Evolutionary conservation across 257 asterid species (phyloP), one percentile per base, ranked within the genome.

Genomic region (Solanum microdontum): DNA sequence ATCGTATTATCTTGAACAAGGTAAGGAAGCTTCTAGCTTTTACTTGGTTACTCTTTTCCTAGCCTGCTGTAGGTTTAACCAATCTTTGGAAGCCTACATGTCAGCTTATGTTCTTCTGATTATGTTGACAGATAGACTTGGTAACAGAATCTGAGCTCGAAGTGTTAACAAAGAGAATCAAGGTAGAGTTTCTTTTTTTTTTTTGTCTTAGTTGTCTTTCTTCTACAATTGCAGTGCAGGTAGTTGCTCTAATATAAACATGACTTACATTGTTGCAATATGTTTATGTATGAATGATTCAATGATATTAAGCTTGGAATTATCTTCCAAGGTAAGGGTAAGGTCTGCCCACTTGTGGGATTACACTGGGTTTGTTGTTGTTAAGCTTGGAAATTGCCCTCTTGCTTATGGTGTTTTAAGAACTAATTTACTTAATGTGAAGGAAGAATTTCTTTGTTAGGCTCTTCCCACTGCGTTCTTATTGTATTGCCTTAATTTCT

Each of bases 1-100:
- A 97, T 92, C 98, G 98, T 39, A 95, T 97, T 87, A 92, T 97
- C 85, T 86, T 97, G 90, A 97, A 97, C 92, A 93, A 94, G 93
- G 98, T 93, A 48, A 55, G 75, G 21, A 45, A 14, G 26, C 62
- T 68, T 89, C 36, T 88, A 79, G 62, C 9, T 37, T 28, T 34
- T 45, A 58, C 37, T 39, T 39, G 45, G 66, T 15, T 21, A 60
- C 48, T 62, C 37, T 69, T 87, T 87, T 30, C 28, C 23, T 80
- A 37, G 33, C 51, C 66, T 45, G 84, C 66, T 24, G 39, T 79
- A 24, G 66, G 84, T 79, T 79, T 36, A 79, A 43, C 39, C 39
- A 24, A 79, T 26, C 84, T 14, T 43, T 23, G 66, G 84, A 26
- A 66, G 51, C 86, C 19, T 88, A 48, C 79, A 74, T 43, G 66